Evolutionary conservation across 345 rosid genomes (phyloP).

Genomic region (Populus pruinosa): DNA sequence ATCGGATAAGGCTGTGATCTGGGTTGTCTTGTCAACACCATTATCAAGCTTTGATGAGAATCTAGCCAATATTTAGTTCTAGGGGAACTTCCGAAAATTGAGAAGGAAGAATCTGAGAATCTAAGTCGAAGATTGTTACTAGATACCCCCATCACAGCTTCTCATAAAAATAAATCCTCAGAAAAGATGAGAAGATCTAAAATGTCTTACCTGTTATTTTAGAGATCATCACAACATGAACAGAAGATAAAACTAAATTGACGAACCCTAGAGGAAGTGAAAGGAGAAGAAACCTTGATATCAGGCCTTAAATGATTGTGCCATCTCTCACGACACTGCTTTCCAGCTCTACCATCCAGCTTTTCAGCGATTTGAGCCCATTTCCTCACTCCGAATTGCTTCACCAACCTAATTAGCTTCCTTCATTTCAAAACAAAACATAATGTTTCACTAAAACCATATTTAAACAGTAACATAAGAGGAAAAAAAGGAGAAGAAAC

Average conservation of each 20-base stretch:
- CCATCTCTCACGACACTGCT: conserved; percentile 98
- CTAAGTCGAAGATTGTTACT: not conserved
- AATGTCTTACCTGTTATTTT: not conserved
- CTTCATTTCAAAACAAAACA: conserved; percentile 32
- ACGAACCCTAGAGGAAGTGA: not conserved
- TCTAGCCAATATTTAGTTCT: not conserved
- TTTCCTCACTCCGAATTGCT: conserved; percentile 74
- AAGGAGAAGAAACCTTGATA: conserved; percentile 55
- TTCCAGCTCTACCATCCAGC: conserved; percentile 82
- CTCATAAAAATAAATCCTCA: not conserved
- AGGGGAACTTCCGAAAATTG: not conserved
- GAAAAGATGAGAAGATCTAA: not conserved
- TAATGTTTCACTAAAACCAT: not conserved
- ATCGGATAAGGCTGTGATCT: not conserved
- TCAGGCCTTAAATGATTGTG: conserved; percentile 94
- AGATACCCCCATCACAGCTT: not conserved
- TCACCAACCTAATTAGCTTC: conserved; percentile 71
- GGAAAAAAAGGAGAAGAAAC: no score
- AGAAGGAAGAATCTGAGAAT: not conserved
- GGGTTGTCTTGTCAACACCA: not conserved
- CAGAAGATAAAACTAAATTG: not conserved
- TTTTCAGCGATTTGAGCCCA: conserved; percentile 87
- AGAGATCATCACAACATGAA: not conserved
- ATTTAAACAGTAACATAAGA: not conserved
- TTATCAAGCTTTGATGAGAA: not conserved